Evolutionary conservation across 2,329 filamentous ascomycete genomes (phyloP).

Genomic region (Aspergillus sp.): DNA sequence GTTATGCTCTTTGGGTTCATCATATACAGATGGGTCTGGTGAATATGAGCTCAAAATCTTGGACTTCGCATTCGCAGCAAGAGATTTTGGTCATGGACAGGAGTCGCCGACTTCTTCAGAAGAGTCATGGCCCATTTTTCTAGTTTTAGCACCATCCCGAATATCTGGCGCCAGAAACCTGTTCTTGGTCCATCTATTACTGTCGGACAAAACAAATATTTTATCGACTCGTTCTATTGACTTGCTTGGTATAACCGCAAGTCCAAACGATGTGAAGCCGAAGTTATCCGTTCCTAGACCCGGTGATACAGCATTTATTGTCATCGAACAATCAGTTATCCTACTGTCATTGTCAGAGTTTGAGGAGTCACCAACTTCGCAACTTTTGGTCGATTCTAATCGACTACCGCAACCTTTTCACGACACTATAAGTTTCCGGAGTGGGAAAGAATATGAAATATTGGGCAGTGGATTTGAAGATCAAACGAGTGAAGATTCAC

Average conservation of each 20-base stretch:
- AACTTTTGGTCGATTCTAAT: conserved; percentile 65
- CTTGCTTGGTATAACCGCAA: conserved; percentile 55
- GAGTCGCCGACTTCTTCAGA: conserved; percentile 46
- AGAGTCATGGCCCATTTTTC: conserved; percentile 51
- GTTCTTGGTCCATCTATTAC: conserved; percentile 65
- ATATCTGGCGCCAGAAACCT: conserved; percentile 56
- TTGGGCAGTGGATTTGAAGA: conserved; percentile 48
- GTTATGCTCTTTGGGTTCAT: conserved; percentile 55
- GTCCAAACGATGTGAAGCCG: conserved; percentile 45
- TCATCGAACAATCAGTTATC: conserved; percentile 74
- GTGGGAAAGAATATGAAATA: conserved; percentile 45
- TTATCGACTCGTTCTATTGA: conserved; percentile 65
- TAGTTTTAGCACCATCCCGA: conserved; percentile 56
- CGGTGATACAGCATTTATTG: conserved; percentile 72
- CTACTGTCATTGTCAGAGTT: conserved; percentile 67
- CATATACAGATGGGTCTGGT: conserved; percentile 48
- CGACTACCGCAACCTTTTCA: conserved; percentile 67
- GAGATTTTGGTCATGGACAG: conserved; percentile 27
- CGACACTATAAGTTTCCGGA: conserved; percentile 76
- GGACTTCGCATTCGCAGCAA: conserved; percentile 65
- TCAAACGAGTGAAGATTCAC: conserved; percentile 30
- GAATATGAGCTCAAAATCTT: conserved; percentile 65
- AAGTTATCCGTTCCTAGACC: conserved; percentile 74
- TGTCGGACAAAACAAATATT: conserved; percentile 54
- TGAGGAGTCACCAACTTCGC: conserved; percentile 68